Evolutionary conservation across 78 protist genomes (phyloP).

Genomic region (Tieghemostelium lacteum): DNA sequence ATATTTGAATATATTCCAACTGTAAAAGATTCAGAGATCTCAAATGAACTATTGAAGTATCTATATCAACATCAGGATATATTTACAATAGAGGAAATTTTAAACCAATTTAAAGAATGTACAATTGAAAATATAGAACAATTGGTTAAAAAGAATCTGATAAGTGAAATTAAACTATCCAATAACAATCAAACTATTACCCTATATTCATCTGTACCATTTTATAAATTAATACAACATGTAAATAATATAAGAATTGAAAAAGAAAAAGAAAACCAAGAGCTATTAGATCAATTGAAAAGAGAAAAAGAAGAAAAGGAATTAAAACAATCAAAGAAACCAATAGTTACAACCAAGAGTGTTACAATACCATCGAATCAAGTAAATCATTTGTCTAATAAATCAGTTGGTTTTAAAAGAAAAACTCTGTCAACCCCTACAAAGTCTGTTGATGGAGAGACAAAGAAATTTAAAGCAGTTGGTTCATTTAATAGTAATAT

Average conservation of each 20-base stretch:
- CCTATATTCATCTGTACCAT: constrained; percentile 10
- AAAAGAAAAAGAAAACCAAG: constrained; percentile 7
- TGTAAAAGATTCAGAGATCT: not conserved
- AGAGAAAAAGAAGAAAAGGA: not conserved
- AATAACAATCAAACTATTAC: not conserved
- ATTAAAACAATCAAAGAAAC: too few relatives aligned
- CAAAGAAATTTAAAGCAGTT: too few relatives aligned
- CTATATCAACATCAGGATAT: too few relatives aligned
- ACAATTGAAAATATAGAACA: not conserved
- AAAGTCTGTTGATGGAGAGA: too few relatives aligned
- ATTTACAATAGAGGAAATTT: too few relatives aligned
- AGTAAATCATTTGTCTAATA: too few relatives aligned
- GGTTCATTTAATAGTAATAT: too few relatives aligned
- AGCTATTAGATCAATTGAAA: not conserved
- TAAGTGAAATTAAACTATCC: constrained; percentile 9
- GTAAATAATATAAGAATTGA: too few relatives aligned
- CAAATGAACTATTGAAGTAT: too few relatives aligned
- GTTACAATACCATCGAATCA: too few relatives aligned
- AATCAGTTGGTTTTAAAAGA: too few relatives aligned
- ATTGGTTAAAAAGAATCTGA: not conserved
- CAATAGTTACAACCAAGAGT: not conserved
- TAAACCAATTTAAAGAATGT: not conserved
- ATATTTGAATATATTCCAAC: not conserved
- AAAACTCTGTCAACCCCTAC: too few relatives aligned
- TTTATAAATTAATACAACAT: not conserved